These are phyloP conservation scores for Ustilago lituana DNA, from an alignment of 1,284 basidiomycete species.

Conservation along the genomic window DNA sequence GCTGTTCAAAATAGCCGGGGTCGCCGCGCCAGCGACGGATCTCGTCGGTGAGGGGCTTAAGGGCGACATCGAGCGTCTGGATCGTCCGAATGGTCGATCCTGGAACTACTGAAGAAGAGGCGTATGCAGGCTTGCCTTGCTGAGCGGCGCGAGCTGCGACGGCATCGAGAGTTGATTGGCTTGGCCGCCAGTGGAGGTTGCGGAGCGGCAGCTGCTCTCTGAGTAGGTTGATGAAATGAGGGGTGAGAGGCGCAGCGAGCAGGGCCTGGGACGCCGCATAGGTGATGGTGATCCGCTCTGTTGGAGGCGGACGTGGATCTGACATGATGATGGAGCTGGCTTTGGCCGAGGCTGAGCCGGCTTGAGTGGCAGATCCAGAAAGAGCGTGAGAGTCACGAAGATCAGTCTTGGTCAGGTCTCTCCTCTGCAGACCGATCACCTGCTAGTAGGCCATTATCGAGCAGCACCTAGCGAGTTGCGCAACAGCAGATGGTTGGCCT, in stretches of 20 bases:
- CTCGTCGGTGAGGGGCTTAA: slow-evolving; percentile 50
- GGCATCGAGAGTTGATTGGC: slow-evolving; percentile 41
- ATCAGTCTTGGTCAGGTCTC: no score
- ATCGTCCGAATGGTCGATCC: slow-evolving; percentile 55
- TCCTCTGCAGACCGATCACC: no score
- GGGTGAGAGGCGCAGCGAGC: slow-evolving; percentile 47
- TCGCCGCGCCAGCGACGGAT: slow-evolving; percentile 46
- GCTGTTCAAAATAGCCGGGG: slow-evolving; percentile 52
- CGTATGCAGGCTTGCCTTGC: slow-evolving; percentile 31
- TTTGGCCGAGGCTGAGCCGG: no score
- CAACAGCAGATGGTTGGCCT: no score
- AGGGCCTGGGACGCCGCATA: slow-evolving; percentile 58
- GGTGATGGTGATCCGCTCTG: slow-evolving; percentile 58
- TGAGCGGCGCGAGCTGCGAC: slow-evolving; percentile 32
- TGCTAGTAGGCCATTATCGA: no score
- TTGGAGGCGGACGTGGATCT: slow-evolving; percentile 6
- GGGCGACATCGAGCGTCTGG: slow-evolving; percentile 47
- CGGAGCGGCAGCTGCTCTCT: slow-evolving; percentile 61
- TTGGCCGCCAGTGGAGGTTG: slow-evolving; percentile 64
- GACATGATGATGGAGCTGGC: slow-evolving; percentile 6
- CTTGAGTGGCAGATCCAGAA: no score
- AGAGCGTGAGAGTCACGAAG: no score
- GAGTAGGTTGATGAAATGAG: slow-evolving; percentile 52
- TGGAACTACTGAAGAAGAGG: slow-evolving; percentile 31
- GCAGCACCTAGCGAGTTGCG: no score